Evolutionary conservation across 139 green algal genomes (phyloP).

Genomic region (Closterium sp.): DNA sequence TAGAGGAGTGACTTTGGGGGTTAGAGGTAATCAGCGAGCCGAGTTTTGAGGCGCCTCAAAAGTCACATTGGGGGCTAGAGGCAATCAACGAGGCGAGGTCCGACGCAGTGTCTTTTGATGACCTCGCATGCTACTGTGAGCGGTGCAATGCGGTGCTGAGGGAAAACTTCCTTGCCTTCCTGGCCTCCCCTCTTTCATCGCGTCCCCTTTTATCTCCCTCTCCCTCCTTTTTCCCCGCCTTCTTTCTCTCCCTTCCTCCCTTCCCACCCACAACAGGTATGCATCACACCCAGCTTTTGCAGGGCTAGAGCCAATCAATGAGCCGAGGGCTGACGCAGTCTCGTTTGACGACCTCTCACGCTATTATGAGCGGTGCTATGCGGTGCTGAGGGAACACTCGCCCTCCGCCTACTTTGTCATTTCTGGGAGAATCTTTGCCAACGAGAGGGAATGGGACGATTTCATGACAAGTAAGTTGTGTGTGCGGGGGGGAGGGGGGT

Average conservation of each 20-base stretch:
- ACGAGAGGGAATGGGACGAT: constrained; percentile 24
- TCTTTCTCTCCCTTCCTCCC: background rate
- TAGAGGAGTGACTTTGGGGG: too few relatives aligned
- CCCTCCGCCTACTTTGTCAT: constrained; percentile 8
- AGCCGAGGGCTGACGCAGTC: background rate
- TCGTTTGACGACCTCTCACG: background rate
- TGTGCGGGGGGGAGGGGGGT: too few relatives aligned
- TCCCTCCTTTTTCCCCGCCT: background rate
- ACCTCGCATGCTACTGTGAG: background rate
- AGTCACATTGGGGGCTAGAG: too few relatives aligned
- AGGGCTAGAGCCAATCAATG: constrained; percentile 30
- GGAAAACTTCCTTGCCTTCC: too few relatives aligned
- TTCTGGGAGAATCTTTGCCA: constrained; percentile 6
- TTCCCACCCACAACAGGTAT: constrained; percentile 1
- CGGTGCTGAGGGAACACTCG: background rate
- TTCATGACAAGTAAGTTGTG: constrained; percentile 31
- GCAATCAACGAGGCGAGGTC: constrained; percentile 15
- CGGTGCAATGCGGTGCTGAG: constrained; percentile 1
- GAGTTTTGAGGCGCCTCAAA: too few relatives aligned
- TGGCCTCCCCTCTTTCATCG: too few relatives aligned
- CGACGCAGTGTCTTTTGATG: background rate
- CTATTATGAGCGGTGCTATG: constrained; percentile 13
- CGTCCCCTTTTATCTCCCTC: background rate
- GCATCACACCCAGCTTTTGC: background rate
- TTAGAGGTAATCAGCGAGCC: constrained; percentile 38